Evolutionary conservation across 2,329 filamentous ascomycete genomes (phyloP).

Genomic region (Claviceps capensis): DNA sequence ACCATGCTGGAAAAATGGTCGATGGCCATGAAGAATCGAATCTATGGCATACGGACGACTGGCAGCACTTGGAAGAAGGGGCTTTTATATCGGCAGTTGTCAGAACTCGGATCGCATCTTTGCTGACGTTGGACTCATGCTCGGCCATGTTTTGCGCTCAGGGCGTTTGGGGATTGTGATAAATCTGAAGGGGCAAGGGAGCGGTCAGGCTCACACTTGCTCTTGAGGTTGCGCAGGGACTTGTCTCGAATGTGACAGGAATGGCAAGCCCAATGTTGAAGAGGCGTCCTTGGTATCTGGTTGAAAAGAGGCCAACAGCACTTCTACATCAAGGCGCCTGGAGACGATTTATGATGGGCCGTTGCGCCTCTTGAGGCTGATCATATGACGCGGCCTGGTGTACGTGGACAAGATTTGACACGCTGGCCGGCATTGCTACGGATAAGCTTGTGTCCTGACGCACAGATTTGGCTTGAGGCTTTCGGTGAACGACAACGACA

Average conservation of each 20-base stretch:
- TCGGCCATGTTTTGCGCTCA: neutral
- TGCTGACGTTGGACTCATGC: neutral
- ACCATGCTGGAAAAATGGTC: neutral
- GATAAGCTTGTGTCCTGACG: neutral
- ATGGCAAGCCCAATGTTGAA: neutral
- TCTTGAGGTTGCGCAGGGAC: neutral
- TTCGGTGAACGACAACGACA: slow-evolving; percentile 5
- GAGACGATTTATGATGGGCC: neutral
- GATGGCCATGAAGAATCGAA: neutral
- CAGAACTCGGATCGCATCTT: neutral
- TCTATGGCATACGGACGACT: neutral
- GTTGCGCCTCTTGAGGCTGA: neutral
- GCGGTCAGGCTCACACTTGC: neutral
- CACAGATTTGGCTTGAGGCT: neutral
- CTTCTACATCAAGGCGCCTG: neutral
- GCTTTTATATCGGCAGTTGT: neutral
- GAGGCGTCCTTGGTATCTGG: neutral
- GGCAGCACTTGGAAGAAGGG: neutral
- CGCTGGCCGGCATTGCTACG: neutral
- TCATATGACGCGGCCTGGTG: neutral
- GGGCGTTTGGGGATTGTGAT: neutral
- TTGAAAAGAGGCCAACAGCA: neutral
- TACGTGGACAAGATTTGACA: neutral
- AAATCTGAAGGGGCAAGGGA: no score
- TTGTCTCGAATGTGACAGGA: neutral